These are phyloP conservation scores for Geotrichum histeridarum DNA, from an alignment of 1,139 yeast genomes.

Conservation along the genomic window DNA sequence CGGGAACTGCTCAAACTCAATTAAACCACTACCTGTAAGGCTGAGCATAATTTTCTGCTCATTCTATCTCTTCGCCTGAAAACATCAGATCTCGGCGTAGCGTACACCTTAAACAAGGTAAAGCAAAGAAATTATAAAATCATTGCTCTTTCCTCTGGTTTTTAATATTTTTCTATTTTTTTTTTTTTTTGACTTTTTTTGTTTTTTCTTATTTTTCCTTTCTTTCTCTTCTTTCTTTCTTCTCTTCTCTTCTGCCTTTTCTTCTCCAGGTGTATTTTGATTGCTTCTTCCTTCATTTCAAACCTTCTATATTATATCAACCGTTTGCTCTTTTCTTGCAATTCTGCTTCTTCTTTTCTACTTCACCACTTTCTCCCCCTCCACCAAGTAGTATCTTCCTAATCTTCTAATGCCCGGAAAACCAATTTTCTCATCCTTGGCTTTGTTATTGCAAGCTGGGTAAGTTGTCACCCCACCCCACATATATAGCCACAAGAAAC, in stretches of 20 bases:
- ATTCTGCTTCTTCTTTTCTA: background rate
- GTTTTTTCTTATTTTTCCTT: background rate
- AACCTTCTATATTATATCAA: background rate
- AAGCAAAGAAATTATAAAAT: background rate
- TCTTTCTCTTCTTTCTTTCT: background rate
- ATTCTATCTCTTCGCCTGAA: too few relatives aligned
- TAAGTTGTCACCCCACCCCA: conserved; percentile 8
- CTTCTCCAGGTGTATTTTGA: background rate
- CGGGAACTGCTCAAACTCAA: too few relatives aligned
- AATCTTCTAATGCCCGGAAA: conserved; percentile 14
- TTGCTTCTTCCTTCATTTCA: background rate
- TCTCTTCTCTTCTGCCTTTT: background rate
- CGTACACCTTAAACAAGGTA: background rate
- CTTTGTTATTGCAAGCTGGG: conserved; percentile 15
- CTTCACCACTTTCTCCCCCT: background rate
- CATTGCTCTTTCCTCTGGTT: background rate
- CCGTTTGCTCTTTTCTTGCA: background rate
- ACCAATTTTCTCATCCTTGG: conserved; percentile 11
- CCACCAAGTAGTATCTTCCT: background rate
- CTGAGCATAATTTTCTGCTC: too few relatives aligned
- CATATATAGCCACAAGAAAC: background rate
- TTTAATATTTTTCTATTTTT: background rate
- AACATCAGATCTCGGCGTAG: too few relatives aligned
- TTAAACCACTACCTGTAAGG: too few relatives aligned
- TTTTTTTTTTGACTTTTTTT: background rate